A percentile compares a stretch with the other conserved stretches of the same genome.
Evolutionary conservation across 2,329 filamentous ascomycete species (phyloP).

Genomic region (Orbilia javanica): DNA sequence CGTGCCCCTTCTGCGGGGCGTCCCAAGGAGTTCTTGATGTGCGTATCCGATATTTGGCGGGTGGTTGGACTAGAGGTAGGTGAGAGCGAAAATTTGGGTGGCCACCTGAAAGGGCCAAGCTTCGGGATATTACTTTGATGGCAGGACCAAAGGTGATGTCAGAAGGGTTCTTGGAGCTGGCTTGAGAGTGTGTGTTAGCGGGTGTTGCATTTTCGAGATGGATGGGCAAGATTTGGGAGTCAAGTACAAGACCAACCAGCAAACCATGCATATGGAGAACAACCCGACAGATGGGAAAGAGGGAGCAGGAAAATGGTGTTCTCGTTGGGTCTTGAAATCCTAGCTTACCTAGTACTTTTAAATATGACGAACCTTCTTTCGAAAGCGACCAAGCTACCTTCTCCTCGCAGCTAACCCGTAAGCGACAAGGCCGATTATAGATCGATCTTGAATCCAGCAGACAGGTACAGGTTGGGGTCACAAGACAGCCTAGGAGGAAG

Average conservation of each 20-base stretch:
- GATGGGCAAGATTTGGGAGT: conserved; percentile 25
- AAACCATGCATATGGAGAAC: conserved; percentile 54
- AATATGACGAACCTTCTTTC: neutral
- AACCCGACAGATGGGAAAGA: conserved; percentile 12
- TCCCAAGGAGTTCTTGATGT: neutral
- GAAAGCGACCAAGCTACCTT: conserved; percentile 10
- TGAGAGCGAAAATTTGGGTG: neutral
- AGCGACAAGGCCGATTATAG: conserved; percentile 37
- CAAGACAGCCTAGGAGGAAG: conserved; percentile 8
- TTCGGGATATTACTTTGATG: neutral
- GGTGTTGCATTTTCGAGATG: conserved; percentile 48
- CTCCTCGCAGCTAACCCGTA: conserved; percentile 21
- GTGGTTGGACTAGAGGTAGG: neutral
- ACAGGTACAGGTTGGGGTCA: conserved; percentile 11
- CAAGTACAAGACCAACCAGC: conserved; percentile 33
- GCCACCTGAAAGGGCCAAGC: neutral
- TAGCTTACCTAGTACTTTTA: conserved; percentile 8
- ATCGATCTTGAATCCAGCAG: conserved; percentile 16
- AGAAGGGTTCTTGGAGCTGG: neutral
- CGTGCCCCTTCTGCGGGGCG: conserved; percentile 12
- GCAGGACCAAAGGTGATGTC: neutral
- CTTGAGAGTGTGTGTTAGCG: conserved; percentile 31
- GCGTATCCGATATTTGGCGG: neutral
- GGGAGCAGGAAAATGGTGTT: conserved; percentile 12
- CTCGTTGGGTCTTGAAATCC: conserved; percentile 16